Conservation (phyloP, 352 stramenopile species). For the Blastocystis sp. region DNA sequence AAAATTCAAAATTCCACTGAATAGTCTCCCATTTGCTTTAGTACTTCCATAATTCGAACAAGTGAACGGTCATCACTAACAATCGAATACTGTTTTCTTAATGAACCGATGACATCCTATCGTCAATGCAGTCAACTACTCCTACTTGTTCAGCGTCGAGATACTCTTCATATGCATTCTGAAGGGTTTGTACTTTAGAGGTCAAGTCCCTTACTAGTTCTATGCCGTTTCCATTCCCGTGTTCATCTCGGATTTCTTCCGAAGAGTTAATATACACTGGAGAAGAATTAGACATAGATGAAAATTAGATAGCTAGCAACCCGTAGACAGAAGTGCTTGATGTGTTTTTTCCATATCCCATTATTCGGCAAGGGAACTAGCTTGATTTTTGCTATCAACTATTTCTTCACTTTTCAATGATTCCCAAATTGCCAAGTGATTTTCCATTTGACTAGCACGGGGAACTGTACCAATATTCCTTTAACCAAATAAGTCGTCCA, state of each 20-base stretch:
- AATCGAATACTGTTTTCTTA: constrained; percentile 1
- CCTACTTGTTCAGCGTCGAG: constrained; percentile 16
- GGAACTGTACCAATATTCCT: too few species aligned
- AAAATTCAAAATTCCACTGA: background rate
- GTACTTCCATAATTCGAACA: background rate
- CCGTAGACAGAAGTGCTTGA: too few species aligned
- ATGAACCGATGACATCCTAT: constrained; percentile 2
- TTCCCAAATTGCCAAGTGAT: too few species aligned
- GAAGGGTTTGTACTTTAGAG: constrained; percentile 12
- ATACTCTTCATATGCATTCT: constrained; percentile 45
- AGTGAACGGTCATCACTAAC: constrained; percentile 3
- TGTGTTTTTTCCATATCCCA: too few species aligned
- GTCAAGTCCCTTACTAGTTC: background rate
- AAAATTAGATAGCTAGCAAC: background rate
- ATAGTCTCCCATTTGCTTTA: constrained; percentile 33
- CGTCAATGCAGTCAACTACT: background rate
- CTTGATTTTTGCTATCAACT: too few species aligned
- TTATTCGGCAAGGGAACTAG: too few species aligned
- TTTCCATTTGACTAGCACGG: too few species aligned
- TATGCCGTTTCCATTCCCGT: background rate
- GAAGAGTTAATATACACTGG: background rate
- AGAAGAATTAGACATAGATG: background rate
- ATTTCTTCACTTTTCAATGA: too few species aligned
- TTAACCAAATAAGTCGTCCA: too few species aligned
- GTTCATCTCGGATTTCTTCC: background rate